Conservation (phyloP, 2,329 filamentous ascomycete species). For the Rhynchosporium graminicola region DNA sequence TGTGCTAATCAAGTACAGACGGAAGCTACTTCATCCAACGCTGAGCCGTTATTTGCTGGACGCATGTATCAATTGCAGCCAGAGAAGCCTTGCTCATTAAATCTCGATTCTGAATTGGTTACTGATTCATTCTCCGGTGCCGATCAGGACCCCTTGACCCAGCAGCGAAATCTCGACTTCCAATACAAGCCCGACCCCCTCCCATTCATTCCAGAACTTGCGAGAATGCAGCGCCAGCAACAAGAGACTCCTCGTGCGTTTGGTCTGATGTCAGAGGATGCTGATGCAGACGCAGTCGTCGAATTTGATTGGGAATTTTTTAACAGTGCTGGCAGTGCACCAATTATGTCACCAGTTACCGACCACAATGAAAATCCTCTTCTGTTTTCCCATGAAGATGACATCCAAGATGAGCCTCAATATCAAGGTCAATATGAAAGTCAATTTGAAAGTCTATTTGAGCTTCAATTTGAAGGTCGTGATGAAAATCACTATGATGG, state of each 20-base stretch:
- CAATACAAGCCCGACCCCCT: neutral
- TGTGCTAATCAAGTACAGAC: constrained; percentile 6
- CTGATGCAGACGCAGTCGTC: too few relatives aligned
- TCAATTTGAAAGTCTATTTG: too few relatives aligned
- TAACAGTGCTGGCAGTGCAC: too few relatives aligned
- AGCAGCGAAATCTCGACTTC: constrained; percentile 1
- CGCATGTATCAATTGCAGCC: neutral
- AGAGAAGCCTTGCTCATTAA: neutral
- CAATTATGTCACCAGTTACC: neutral
- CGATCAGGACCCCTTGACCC: neutral
- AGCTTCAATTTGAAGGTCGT: too few relatives aligned
- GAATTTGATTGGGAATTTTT: neutral
- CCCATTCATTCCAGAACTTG: neutral
- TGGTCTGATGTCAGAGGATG: too few relatives aligned
- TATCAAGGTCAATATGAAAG: neutral
- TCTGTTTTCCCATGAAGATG: neutral
- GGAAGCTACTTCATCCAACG: neutral
- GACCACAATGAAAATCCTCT: neutral
- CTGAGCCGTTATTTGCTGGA: neutral
- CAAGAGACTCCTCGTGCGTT: neutral
- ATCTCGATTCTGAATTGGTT: neutral
- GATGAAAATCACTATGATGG: too few relatives aligned
- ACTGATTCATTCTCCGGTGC: neutral
- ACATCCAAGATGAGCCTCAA: neutral
- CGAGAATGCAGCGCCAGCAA: neutral